Evolutionary conservation across 805 yeast genomes (phyloP).

Genomic region (Wickerhamiella allomyrinae): DNA sequence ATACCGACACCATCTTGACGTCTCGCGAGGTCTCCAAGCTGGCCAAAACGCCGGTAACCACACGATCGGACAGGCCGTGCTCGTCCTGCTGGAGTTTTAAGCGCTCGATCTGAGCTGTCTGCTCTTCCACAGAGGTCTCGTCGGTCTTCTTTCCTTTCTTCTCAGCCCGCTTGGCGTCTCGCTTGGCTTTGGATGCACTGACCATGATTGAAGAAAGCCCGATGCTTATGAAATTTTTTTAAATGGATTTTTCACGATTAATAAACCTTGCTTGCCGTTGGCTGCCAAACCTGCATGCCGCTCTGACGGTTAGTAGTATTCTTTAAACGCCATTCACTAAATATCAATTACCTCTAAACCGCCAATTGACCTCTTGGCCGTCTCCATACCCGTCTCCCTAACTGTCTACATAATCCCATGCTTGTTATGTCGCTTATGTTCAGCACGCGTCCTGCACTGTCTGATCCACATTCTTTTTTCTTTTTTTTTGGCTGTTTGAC

Average conservation of each 20-base stretch:
- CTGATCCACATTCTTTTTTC: too few species aligned
- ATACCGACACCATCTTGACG: conserved; percentile 77
- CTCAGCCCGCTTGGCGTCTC: conserved; percentile 92
- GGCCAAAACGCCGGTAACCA: conserved; percentile 90
- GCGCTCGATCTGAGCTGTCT: conserved; percentile 40
- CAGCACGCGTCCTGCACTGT: too few species aligned
- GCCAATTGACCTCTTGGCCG: too few species aligned
- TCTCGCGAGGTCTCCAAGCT: conserved; percentile 85
- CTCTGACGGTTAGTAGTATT: too few species aligned
- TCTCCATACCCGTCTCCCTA: too few species aligned
- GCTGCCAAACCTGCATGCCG: neutral
- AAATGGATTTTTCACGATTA: neutral
- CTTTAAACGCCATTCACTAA: too few species aligned
- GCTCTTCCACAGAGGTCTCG: conserved; percentile 35
- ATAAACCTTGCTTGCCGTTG: neutral
- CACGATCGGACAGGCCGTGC: conserved; percentile 92
- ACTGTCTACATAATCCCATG: too few species aligned
- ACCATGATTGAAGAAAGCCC: conserved; percentile 19
- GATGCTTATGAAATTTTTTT: conserved; percentile 1
- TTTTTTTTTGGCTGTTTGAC: too few species aligned
- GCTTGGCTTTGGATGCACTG: conserved; percentile 92
- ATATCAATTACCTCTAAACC: too few species aligned
- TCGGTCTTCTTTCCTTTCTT: conserved; percentile 51
- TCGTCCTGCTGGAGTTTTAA: conserved; percentile 87
- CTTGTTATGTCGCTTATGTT: too few species aligned